Conservation (phyloP, 2,329 filamentous ascomycete species). For the Penicillium sp. region DNA sequence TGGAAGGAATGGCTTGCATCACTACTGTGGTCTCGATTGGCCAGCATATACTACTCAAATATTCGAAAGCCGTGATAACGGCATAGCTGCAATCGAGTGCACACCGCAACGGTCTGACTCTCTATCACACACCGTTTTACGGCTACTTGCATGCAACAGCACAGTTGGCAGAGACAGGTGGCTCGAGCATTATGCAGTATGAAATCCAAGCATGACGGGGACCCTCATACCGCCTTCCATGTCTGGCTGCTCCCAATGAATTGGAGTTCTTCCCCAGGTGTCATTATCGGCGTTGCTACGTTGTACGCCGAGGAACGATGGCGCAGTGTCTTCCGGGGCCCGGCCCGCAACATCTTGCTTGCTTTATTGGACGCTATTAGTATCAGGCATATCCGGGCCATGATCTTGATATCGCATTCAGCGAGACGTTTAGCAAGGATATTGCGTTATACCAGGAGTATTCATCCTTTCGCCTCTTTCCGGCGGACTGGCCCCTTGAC, state of each 20-base stretch:
- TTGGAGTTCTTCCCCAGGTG: constrained; percentile 18
- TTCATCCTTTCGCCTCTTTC: too few species aligned
- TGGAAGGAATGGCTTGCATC: neutral
- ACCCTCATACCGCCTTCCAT: constrained; percentile 17
- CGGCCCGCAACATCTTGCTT: constrained; percentile 7
- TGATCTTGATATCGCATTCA: too few species aligned
- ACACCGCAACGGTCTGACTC: constrained; percentile 13
- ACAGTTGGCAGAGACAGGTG: neutral
- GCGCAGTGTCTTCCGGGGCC: neutral
- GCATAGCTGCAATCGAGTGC: constrained; percentile 5
- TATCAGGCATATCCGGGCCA: too few species aligned
- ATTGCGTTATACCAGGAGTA: too few species aligned
- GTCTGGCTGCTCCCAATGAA: constrained; percentile 11
- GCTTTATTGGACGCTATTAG: constrained; percentile 1
- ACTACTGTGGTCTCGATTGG: constrained; percentile 1
- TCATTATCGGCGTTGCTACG: constrained; percentile 5
- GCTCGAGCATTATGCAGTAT: neutral
- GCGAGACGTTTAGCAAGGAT: too few species aligned
- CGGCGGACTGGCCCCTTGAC: too few species aligned
- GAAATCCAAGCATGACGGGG: constrained; percentile 7
- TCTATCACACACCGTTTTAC: neutral
- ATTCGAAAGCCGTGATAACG: neutral
- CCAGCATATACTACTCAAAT: neutral
- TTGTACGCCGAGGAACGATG: neutral
- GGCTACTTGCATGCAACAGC: constrained; percentile 8